Evolutionary conservation across 2,329 filamentous ascomycete species (phyloP).

Genomic region (Sporothrix protearum): DNA sequence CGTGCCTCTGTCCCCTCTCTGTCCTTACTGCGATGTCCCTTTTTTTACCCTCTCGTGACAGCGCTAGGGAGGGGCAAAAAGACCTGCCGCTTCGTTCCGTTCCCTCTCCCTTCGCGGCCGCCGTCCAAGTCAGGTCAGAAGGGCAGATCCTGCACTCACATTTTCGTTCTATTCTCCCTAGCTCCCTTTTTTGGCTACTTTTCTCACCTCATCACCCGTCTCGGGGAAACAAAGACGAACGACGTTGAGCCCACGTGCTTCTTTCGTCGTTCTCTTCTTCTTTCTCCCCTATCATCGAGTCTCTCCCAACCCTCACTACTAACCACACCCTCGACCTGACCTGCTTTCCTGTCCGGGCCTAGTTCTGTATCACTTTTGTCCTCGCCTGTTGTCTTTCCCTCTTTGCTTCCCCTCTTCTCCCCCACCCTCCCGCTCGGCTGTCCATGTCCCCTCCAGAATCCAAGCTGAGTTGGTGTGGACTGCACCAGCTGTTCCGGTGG

Average conservation of each 20-base stretch:
- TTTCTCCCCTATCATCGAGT: neutral
- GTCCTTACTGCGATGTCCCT: neutral
- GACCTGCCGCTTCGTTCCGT: conserved; percentile 24
- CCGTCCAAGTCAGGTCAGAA: conserved; percentile 3
- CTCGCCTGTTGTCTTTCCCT: neutral
- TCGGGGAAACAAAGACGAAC: neutral
- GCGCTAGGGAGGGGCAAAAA: conserved; percentile 17
- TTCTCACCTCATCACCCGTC: neutral
- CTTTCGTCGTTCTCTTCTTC: neutral
- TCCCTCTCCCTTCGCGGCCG: conserved; percentile 12
- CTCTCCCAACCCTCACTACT: neutral
- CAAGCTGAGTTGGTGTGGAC: neutral
- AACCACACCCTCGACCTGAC: neutral
- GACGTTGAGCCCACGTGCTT: conserved; percentile 11
- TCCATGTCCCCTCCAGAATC: neutral
- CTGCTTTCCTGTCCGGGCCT: conserved; percentile 14
- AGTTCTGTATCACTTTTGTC: neutral
- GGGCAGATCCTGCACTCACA: conserved; percentile 1
- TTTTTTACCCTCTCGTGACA: neutral
- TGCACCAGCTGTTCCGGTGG: neutral
- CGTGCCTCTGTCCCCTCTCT: neutral
- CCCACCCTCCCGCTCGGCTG: neutral
- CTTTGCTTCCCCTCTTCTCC: neutral
- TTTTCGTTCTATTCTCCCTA: neutral
- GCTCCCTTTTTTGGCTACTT: neutral